Evolutionary conservation across 257 asterid genomes (phyloP).

Genomic region (Solanum arcanum): DNA sequence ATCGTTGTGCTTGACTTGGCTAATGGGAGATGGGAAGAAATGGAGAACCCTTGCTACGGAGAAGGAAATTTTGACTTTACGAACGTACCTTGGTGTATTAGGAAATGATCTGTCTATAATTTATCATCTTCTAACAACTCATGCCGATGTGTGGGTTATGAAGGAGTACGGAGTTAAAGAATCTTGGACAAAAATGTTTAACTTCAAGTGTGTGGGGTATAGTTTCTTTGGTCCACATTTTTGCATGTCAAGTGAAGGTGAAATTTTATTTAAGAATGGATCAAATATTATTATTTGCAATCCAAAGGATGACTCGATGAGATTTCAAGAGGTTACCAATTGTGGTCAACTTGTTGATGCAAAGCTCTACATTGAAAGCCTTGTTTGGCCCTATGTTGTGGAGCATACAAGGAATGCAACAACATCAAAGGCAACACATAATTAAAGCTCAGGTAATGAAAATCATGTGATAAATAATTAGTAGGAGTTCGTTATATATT

Average conservation of each 20-base stretch:
- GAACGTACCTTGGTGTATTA: constrained; percentile 8
- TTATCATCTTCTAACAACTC: not conserved
- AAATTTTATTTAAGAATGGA: not conserved
- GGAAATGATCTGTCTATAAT: constrained; percentile 26
- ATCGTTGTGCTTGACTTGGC: not conserved
- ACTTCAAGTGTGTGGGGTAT: not conserved
- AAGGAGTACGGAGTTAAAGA: not conserved
- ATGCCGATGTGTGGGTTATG: not conserved
- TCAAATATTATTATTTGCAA: not conserved
- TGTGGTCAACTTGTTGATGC: not conserved
- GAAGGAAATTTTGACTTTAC: not conserved
- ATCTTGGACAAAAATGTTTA: not conserved
- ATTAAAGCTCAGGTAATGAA: not conserved
- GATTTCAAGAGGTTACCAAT: not conserved
- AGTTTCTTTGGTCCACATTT: not conserved
- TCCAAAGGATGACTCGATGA: not conserved
- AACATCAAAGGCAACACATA: not conserved
- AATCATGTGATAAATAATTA: not conserved
- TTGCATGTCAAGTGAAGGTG: not conserved
- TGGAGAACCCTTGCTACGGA: not conserved
- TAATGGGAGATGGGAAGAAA: not conserved
- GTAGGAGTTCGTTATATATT: not conserved
- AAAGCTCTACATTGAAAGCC: constrained; percentile 17
- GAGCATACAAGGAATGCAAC: not conserved
- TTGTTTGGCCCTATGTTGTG: constrained; percentile 3